Evolutionary conservation across 495 filamentous ascomycete species (phyloP).

Genomic region (Neurospora hispaniola): DNA sequence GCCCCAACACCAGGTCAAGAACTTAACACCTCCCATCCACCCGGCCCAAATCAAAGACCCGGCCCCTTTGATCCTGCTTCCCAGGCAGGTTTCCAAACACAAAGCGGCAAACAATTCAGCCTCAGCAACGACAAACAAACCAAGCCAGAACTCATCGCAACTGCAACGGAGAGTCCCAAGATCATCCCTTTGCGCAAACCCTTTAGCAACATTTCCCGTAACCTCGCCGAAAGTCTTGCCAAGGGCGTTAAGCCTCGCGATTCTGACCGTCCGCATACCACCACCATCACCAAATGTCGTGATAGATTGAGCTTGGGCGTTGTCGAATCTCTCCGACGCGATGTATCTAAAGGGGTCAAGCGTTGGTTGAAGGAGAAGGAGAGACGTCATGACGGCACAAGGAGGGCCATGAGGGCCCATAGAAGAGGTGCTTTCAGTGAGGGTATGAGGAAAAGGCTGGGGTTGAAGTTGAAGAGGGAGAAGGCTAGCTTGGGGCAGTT

Average conservation of each 20-base stretch:
- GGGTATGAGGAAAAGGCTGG: neutral
- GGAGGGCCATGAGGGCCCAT: neutral
- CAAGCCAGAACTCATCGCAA: rapidly evolving
- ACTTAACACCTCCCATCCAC: neutral
- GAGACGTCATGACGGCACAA: neutral
- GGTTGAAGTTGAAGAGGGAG: neutral
- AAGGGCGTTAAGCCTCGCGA: too few relatives aligned
- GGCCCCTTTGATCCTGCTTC: neutral
- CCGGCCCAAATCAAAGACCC: too few relatives aligned
- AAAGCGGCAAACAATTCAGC: neutral
- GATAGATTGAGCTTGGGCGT: neutral
- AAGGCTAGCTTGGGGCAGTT: neutral
- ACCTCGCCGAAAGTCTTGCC: neutral
- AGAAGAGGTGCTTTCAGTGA: neutral
- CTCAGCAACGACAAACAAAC: neutral
- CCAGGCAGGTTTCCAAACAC: neutral
- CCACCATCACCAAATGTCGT: neutral
- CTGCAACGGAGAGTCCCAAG: neutral
- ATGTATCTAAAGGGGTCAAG: neutral
- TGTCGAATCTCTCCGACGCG: neutral
- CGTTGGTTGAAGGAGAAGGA: neutral
- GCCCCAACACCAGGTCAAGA: neutral
- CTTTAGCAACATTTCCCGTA: neutral
- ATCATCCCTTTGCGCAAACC: neutral
- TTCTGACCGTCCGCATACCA: neutral